A percentile compares a stretch with the other conserved stretches of the same genome.
Evolutionary conservation across 257 asterid genomes (phyloP).

Genomic region (Solanum piurae): DNA sequence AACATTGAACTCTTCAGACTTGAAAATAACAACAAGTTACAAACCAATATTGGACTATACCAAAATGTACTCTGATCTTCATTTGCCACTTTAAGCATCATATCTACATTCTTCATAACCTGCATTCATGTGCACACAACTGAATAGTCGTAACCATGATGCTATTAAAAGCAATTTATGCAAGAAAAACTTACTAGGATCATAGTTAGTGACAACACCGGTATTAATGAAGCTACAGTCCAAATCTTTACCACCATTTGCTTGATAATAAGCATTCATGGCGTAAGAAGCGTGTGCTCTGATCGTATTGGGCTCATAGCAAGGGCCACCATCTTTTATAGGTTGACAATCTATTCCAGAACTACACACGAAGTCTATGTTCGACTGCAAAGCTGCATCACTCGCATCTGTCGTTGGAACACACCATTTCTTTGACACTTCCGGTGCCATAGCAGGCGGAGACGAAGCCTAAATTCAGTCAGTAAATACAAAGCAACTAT

Average conservation of each 20-base stretch:
- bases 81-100: constrained; percentile 1
- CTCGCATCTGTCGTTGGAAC: constrained; percentile 16
- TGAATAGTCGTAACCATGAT: neutral
- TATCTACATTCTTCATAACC: constrained; percentile 21
- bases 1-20: neutral
- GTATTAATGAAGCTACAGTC: constrained; percentile 25
- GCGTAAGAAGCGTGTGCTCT: constrained; percentile 34
- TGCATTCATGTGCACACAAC: neutral
- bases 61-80: neutral
- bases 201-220: constrained; percentile 6
- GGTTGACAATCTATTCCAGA: constrained; percentile 30
- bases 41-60: neutral
- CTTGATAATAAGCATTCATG: constrained; percentile 44
- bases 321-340: constrained; percentile 30
- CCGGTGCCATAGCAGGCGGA: constrained; percentile 14
- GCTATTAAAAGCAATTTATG: neutral
- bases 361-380: constrained; percentile 33
- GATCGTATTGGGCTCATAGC: constrained; percentile 30
- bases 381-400: constrained; percentile 27
- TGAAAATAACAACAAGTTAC: neutral
- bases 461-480: neutral
- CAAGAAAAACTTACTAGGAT: constrained; percentile 35
- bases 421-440: constrained; percentile 24
- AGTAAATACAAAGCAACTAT: constrained; percentile 5
- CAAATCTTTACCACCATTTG: constrained; percentile 19